These are phyloP conservation scores for Amanita rimosa DNA, from an alignment of 768 basidiomycete species.

Conservation along the genomic window DNA sequence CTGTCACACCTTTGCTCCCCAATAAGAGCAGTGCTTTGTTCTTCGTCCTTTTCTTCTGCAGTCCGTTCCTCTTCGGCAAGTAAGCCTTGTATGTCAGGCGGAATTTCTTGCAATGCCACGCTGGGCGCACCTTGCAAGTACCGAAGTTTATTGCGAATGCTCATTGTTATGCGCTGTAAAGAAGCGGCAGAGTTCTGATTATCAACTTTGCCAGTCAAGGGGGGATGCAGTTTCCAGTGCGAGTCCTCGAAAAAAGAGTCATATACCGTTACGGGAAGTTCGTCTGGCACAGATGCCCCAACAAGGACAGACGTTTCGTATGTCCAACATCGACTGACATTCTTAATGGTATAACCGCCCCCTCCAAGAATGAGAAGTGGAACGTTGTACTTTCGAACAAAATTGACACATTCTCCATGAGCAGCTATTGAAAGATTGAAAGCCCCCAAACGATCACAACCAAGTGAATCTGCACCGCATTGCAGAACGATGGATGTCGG, in stretches of 20 bases:
- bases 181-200: constrained; percentile 82
- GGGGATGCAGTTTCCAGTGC: constrained; percentile 88
- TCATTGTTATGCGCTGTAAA: constrained; percentile 80
- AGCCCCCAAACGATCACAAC: constrained; percentile 88
- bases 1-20: constrained; percentile 47
- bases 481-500: constrained; percentile 90
- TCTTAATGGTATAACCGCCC: constrained; percentile 94
- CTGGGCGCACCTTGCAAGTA: constrained; percentile 96
- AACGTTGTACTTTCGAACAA: constrained; percentile 85
- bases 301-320: constrained; percentile 95
- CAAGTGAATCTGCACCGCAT: constrained; percentile 94
- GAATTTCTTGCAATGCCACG: constrained; percentile 93
- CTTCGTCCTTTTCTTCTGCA: constrained; percentile 62
- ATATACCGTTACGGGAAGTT: constrained; percentile 82
- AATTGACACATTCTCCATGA: constrained; percentile 97
- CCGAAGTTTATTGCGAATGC: constrained; percentile 77
- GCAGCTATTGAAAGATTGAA: constrained; percentile 98
- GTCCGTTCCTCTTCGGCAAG: constrained; percentile 62
- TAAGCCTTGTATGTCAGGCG: constrained; percentile 77
- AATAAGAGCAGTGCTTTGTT: constrained; percentile 39
- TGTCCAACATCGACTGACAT: constrained; percentile 97
- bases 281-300: constrained; percentile 72
- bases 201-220: constrained; percentile 82
- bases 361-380: constrained; percentile 90
- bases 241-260: constrained; percentile 89